Percentiles rank a stretch among this genome's conserved stretches.
Evolutionary conservation across 805 yeast genomes (phyloP).

Genomic region (Wickerhamiella occidentalis): DNA sequence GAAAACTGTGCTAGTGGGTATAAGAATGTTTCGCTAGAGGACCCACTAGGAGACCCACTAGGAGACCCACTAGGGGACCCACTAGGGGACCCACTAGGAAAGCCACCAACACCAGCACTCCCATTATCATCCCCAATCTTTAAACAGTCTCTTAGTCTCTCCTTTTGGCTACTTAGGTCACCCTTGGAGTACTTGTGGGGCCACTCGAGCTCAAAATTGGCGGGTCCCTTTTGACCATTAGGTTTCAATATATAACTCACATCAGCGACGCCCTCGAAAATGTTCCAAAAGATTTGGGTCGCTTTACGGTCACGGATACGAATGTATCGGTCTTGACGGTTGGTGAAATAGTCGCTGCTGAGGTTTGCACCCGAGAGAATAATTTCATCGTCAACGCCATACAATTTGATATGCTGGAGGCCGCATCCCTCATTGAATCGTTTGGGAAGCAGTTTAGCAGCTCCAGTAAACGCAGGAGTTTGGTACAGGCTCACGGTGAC

Average conservation of each 20-base stretch:
- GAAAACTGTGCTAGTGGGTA: constrained; percentile 89
- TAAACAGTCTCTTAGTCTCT: constrained; percentile 32
- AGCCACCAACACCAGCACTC: too few species aligned
- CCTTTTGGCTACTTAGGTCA: constrained; percentile 45
- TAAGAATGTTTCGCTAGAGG: constrained; percentile 48
- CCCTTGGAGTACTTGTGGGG: constrained; percentile 32
- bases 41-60: too few species aligned
- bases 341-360: constrained; percentile 82
- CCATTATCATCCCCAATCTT: not conserved
- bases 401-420: constrained; percentile 92
- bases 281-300: constrained; percentile 59
- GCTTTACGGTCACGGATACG: constrained; percentile 46
- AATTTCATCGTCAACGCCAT: constrained; percentile 87
- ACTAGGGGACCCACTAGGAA: too few species aligned
- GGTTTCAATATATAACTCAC: constrained; percentile 57
- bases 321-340: constrained; percentile 89
- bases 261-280: constrained; percentile 55
- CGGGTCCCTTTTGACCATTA: constrained; percentile 27
- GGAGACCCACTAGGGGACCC: constrained; percentile 19
- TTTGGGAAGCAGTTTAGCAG: constrained; percentile 53
- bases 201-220: constrained; percentile 57
- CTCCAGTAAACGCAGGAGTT: constrained; percentile 72
- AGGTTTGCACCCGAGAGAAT: constrained; percentile 85
- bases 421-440: constrained; percentile 87
- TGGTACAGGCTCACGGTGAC: constrained; percentile 77